These are phyloP conservation scores for Cicer arietinum DNA, from an alignment of 306 rosid species.

Conservation along the genomic window DNA sequence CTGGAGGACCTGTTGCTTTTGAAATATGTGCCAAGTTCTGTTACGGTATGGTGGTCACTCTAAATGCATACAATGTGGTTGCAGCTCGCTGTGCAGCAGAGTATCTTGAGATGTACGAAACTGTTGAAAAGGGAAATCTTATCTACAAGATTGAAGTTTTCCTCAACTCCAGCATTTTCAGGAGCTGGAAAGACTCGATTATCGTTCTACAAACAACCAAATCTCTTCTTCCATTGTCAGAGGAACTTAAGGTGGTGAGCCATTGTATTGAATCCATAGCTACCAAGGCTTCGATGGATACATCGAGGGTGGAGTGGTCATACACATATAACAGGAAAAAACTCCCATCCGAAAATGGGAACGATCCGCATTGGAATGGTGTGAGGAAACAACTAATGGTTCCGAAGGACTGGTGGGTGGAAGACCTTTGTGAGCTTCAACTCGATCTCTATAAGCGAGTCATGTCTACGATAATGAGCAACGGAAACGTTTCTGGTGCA, in stretches of 20 bases:
- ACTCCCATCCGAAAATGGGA: slow-evolving; percentile 75
- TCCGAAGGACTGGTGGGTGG: slow-evolving; percentile 99
- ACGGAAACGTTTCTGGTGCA: slow-evolving; percentile 60
- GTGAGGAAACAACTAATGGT: slow-evolving; percentile 68
- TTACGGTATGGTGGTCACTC: slow-evolving; percentile 90
- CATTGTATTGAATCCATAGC: slow-evolving; percentile 91
- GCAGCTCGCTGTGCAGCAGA: slow-evolving; percentile 94
- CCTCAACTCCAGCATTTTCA: slow-evolving; percentile 88
- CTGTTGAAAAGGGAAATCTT: slow-evolving; percentile 88
- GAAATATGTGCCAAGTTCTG: slow-evolving; percentile 96
- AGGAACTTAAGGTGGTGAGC: slow-evolving; percentile 83
- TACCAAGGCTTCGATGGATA: slow-evolving; percentile 81
- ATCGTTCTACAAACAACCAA: slow-evolving; percentile 90
- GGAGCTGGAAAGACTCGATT: slow-evolving; percentile 94
- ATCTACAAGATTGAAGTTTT: slow-evolving; percentile 93
- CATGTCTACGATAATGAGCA: slow-evolving; percentile 63
- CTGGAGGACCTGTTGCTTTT: slow-evolving; percentile 93
- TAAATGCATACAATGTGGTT: slow-evolving; percentile 90
- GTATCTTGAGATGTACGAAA: slow-evolving; percentile 92
- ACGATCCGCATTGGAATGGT: slow-evolving; percentile 74
- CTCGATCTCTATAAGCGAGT: slow-evolving; percentile 78
- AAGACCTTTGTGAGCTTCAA: slow-evolving; percentile 90
- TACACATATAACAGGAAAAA: slow-evolving; percentile 86
- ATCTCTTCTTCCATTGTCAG: slow-evolving; percentile 89
- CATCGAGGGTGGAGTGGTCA: slow-evolving; percentile 94